Conservation (phyloP, 352 stramenopile species). For the Globisporangium parvum region DNA sequence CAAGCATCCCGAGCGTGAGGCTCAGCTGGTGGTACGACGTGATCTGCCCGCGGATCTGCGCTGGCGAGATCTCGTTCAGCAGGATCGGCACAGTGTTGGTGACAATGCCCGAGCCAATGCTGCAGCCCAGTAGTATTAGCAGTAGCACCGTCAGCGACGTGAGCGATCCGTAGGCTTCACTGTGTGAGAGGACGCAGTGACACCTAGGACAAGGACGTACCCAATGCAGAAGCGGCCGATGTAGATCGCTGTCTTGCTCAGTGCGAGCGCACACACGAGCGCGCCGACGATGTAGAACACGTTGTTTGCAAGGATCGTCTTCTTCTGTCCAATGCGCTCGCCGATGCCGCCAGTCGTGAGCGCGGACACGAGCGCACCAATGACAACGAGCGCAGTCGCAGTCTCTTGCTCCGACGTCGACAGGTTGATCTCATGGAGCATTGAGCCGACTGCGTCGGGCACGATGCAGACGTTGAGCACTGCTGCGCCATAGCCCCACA, state of each 20-base stretch:
- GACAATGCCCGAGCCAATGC: conserved; percentile 62
- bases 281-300: conserved; percentile 58
- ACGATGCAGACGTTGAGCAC: conserved; percentile 82
- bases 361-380: conserved; percentile 65
- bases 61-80: conserved; percentile 76
- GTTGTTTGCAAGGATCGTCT: conserved; percentile 67
- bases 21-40: conserved; percentile 85
- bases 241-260: conserved; percentile 56
- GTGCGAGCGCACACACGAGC: conserved; percentile 46
- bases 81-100: conserved; percentile 82
- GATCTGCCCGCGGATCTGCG: conserved; percentile 56
- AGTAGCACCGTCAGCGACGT: neutral
- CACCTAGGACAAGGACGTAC: conserved; percentile 3
- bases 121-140: neutral
- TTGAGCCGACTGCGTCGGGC: conserved; percentile 55
- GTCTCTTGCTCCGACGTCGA: conserved; percentile 65
- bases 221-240: conserved; percentile 54
- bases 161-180: neutral
- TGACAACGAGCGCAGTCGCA: conserved; percentile 64
- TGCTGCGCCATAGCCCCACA: conserved; percentile 65
- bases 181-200: neutral
- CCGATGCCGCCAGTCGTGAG: conserved; percentile 45
- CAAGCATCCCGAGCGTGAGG: conserved; percentile 85
- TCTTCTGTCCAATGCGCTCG: conserved; percentile 55
- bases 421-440: conserved; percentile 71